phyloP scores from a whole-genome alignment of 768 basidiomycete species.

The Ramaria sp. region DNA sequence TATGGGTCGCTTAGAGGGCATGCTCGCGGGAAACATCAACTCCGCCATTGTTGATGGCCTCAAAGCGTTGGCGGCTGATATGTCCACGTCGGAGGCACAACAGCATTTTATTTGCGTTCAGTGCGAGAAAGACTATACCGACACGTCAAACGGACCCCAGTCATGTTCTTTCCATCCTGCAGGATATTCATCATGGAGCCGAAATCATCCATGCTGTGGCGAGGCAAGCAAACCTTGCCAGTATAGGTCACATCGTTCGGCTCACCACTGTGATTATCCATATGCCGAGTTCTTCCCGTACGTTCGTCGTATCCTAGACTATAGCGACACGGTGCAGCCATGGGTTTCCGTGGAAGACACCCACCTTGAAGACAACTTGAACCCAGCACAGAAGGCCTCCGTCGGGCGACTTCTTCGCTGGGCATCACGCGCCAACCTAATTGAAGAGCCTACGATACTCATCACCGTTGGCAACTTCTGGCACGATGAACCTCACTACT shows the following conservation, averaged over 20 bases:
- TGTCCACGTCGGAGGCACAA: constrained; percentile 25
- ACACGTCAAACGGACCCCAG: constrained; percentile 27
- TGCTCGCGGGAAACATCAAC: constrained; percentile 24
- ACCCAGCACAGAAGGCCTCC: constrained; percentile 18
- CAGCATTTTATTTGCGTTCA: constrained; percentile 30
- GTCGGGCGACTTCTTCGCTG: constrained; percentile 24
- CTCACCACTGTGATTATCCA: constrained; percentile 32
- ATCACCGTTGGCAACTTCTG: constrained; percentile 27
- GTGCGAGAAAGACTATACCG: constrained; percentile 27
- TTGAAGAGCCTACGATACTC: constrained; percentile 27
- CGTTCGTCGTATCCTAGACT: constrained; percentile 22
- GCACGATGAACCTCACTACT: constrained; percentile 26
- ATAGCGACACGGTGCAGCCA: constrained; percentile 22
- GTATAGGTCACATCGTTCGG: constrained; percentile 24
- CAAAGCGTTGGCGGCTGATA: constrained; percentile 25
- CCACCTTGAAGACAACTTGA: constrained; percentile 27
- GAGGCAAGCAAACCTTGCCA: constrained; percentile 24
- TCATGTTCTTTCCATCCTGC: constrained; percentile 30
- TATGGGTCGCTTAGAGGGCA: constrained; percentile 21
- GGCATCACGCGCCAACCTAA: constrained; percentile 22
- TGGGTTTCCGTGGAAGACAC: constrained; percentile 27
- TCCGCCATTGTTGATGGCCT: constrained; percentile 27
- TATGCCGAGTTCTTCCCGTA: constrained; percentile 29
- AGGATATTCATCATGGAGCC: constrained; percentile 25
- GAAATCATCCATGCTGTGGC: constrained; percentile 27